Base-by-base conservation (phyloP, 345 rosid genomes). In the Schrenkiella parvula region DNA sequence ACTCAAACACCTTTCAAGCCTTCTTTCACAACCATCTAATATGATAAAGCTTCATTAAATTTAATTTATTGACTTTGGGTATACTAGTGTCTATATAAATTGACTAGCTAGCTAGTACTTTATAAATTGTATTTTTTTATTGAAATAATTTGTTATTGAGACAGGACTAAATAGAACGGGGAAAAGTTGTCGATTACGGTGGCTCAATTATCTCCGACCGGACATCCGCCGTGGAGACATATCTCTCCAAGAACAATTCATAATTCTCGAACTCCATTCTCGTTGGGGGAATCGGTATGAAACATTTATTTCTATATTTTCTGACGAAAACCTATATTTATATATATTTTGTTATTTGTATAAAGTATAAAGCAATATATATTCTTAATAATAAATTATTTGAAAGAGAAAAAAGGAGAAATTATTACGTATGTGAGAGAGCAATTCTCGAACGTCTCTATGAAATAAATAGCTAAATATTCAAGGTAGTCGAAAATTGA, bases 201-300 rank as follows among this genome's bases (percentile, higher is more conserved):
- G 95, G 95, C 79, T 89, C 8, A 89, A 89, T 64, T 89, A 89
- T 81, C 80, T 89, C 48, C 88, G 84, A 5, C 95, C 95, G 0
- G 95, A 89, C 38, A 84, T 87, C 22, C 84, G 88, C 55, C 83
- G 89, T 2, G 95, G 95, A 50, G 82, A 87, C 54, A 81, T 89
- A 14, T 64, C 83, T 37, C 85, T 82, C 5, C 78, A 85, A 46
- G 95, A 89, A 56, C 91, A 87, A 70, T 64, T 82, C 28, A 73
- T 82, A 67, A 88, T 88, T 55, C 84, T 88, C 51, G 84, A 85
- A 46, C 91, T 88, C 51, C 95, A 85, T 78, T 73, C 86, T 78
- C 88, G 88, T 43, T 72, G 53, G 74, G 66, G 74, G 35, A 70
- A 70, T 25, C 50, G 74, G 74, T 70, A 70, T 47, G 37, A 9